These are phyloP conservation scores for Lactarius deliciosus DNA, from an alignment of 768 basidiomycete genomes.

Conservation along the genomic window DNA sequence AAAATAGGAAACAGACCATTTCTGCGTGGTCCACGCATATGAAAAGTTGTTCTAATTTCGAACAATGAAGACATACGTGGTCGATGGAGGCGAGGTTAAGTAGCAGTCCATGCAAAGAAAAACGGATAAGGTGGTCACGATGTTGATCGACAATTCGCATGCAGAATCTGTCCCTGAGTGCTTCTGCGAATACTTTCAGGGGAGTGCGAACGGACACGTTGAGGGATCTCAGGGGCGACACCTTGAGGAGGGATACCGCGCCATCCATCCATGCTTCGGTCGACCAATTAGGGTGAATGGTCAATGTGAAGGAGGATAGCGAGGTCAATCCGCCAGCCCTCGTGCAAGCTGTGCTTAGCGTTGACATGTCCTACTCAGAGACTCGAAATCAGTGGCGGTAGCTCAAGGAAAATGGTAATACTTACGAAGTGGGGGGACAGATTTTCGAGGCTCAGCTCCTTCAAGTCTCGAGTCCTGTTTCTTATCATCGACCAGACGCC, in stretches of 20 bases:
- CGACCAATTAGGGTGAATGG: conserved; percentile 39
- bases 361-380: conserved; percentile 50
- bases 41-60: conserved; percentile 60
- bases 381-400: neutral
- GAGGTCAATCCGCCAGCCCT: conserved; percentile 40
- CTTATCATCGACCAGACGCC: conserved; percentile 56
- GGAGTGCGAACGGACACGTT: conserved; percentile 47
- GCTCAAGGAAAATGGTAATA: conserved; percentile 25
- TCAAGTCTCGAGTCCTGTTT: conserved; percentile 46
- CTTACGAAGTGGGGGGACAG: conserved; percentile 61
- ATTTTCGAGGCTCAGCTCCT: conserved; percentile 59
- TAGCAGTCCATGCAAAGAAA: conserved; percentile 65
- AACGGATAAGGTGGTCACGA: conserved; percentile 48
- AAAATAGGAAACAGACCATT: conserved; percentile 42
- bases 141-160: conserved; percentile 49
- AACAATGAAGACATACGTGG: conserved; percentile 55
- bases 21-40: conserved; percentile 50
- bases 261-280: conserved; percentile 44
- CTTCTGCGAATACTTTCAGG: conserved; percentile 37
- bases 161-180: conserved; percentile 52
- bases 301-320: conserved; percentile 59
- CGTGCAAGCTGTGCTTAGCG: conserved; percentile 44
- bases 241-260: conserved; percentile 44
- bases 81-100: conserved; percentile 51
- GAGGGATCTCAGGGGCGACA: conserved; percentile 53